Base-by-base conservation (phyloP, 805 yeast genomes). In the Candida railenensis region DNA sequence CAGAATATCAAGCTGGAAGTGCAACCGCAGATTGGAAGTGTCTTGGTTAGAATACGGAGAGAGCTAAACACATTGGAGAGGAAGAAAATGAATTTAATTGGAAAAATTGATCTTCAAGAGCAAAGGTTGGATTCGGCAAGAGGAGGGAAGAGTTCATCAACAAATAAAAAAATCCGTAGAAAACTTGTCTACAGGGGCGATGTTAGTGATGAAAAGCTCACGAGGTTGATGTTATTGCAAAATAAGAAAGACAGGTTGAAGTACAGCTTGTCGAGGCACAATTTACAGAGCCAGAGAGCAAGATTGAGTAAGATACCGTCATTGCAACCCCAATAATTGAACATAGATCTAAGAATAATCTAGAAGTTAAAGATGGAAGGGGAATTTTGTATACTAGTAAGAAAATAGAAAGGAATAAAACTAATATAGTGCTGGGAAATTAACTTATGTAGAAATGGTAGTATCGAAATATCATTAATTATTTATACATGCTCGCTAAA, bases 191-290 rank as follows among this genome's bases (percentile, higher is more conserved):
- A 52, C 18, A 54, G 47, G 19, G 51, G 50, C 15, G 49, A 52
- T 34, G 66, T 66, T 1, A 66, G 65, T 21, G 67, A 63, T 9
- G 63, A 51, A 40, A 73, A 75, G 37, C 38, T 73, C 15, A 69
- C 69, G 5, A 58, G 68, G 37, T 59, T 78, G 52, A 63, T 66
- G 49, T 59, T 68, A 39, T 53, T 78, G 48, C 63, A 65, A 49
- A 62, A 71, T 49, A 73, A 76, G 61, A 74, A 67, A 56, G 73
- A 73, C 47, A 57, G 81, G 43, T 61, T 77, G 57, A 66, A 67
- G 61, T 67, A 71, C 53, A 63, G 65, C 38, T 39, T 47, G 15
- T 22, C 40, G 20, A 47, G 56, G 43, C 44, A 53, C 37, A 53
- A 53, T 28, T 42, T 58, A 9, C 58, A 58, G 36, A 55, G 55